Base-by-base conservation (phyloP, 495 filamentous ascomycete genomes). In the Lasiosphaeriaceae sp. region DNA sequence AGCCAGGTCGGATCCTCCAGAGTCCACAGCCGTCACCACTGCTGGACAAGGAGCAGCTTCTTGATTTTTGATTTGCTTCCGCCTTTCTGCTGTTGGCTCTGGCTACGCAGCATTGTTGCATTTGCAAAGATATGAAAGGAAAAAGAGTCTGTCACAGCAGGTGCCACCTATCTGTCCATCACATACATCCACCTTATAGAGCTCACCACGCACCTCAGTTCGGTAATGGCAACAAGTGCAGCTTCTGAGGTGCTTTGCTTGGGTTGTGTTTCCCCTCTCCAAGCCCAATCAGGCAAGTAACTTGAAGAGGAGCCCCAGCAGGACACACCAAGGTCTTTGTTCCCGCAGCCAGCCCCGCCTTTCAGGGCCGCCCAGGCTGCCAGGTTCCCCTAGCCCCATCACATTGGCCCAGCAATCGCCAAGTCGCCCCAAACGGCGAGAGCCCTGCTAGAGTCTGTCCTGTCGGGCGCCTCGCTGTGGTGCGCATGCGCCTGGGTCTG, bases 311-410 rank as follows among this genome's bases (percentile, higher is more conserved):
- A n/a, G n/a, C n/a, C n/a, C n/a, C n/a, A n/a, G n/a, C n/a, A n/a
- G n/a, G n/a, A 31, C 26, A 31, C 4, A 31, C 26, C 26, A 31
- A 31, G 26, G 26, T 31, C 26, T 31, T 9, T 31, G 49, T 34
- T 26, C 24, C 34, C 24, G 49, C 49, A 11, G 53, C 53, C 49
- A 11, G 53, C 53, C 53, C 53, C 53, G 53, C 53, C 53, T 55
- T 55, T 55, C 19, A 34, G 31, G 26, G 22, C 31, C 53, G 26
- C 43, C 47, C n/a, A n/a, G n/a, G n/a, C n/a, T n/a, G n/a, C 26
- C 26, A 31, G 26, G 26, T 31, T 3, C 26, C 26, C 26, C 9
- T 24, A 34, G 24, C 26, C 23, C 53, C 26, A 47, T 55, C 53
- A 37, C 53, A 55, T 35, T 55, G 53, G 53, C 53, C 53, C 41